Evolutionary conservation across 2,329 filamentous ascomycete genomes (phyloP).

Genomic region (Pestalotiopsis sp.): DNA sequence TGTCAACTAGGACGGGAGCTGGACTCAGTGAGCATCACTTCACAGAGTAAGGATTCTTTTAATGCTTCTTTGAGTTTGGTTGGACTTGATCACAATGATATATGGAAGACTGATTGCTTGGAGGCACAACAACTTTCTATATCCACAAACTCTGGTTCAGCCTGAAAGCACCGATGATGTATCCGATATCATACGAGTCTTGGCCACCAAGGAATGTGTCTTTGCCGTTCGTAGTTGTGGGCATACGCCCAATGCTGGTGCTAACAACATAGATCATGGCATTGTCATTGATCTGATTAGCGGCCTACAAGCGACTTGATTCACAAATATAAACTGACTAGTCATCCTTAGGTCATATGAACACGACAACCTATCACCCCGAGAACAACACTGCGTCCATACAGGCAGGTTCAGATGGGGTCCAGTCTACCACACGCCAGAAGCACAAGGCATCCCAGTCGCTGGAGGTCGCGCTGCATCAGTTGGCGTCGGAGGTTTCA

Average conservation of each 20-base stretch:
- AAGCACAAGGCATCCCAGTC: constrained; percentile 14
- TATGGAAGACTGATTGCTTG: too few species aligned
- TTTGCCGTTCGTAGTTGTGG: constrained; percentile 47
- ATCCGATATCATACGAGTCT: background rate
- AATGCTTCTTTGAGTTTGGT: too few species aligned
- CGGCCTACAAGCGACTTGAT: background rate
- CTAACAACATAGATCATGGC: constrained; percentile 40
- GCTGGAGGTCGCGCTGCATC: constrained; percentile 19
- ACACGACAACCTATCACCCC: constrained; percentile 15
- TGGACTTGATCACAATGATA: too few species aligned
- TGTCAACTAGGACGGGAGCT: too few species aligned
- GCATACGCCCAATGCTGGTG: constrained; percentile 39
- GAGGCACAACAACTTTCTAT: too few species aligned
- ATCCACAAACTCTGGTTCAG: background rate
- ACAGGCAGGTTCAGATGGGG: constrained; percentile 23
- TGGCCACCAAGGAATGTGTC: background rate
- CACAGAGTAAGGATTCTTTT: too few species aligned
- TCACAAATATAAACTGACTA: too few species aligned
- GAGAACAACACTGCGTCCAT: constrained; percentile 20
- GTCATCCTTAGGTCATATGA: constrained; percentile 11
- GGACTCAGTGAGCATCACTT: too few species aligned
- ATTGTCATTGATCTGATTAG: constrained; percentile 42
- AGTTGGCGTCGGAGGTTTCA: constrained; percentile 21
- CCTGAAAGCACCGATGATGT: background rate
- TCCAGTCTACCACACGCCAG: constrained; percentile 22